Evolutionary conservation across 306 rosid species (phyloP).

Genomic region (Alnus glutinosa): DNA sequence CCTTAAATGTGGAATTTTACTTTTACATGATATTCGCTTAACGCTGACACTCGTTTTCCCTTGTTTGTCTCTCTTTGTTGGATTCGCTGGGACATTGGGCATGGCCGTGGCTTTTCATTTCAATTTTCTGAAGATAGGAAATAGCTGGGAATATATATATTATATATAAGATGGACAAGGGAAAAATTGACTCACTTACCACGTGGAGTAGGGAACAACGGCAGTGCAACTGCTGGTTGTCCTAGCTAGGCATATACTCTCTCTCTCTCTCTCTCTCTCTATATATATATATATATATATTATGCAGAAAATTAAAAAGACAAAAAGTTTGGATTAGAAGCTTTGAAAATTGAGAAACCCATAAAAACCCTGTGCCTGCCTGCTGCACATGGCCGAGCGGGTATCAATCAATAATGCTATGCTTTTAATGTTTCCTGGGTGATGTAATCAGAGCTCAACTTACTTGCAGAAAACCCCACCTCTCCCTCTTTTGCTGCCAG

Average conservation of each 20-base stretch:
- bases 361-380: neutral
- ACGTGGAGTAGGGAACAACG: neutral
- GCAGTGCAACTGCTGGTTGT: neutral
- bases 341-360: constrained; percentile 7
- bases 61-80: constrained; percentile 41
- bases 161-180: neutral
- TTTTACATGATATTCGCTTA: constrained; percentile 15
- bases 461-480: constrained; percentile 11
- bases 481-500: constrained; percentile 4
- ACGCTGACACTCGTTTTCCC: constrained; percentile 40
- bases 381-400: neutral
- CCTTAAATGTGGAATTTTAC: constrained; percentile 30
- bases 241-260: neutral
- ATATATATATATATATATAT: neutral
- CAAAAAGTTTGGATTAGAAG: neutral
- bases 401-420: neutral
- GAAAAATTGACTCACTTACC: neutral
- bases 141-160: neutral
- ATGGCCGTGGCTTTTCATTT: constrained; percentile 7
- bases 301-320: neutral
- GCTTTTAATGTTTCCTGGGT: neutral
- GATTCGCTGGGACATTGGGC: constrained; percentile 29
- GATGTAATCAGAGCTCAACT: constrained; percentile 25
- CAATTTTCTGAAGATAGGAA: constrained; percentile 9
- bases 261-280: too few species aligned